Evolutionary conservation across 1,284 basidiomycete species (phyloP), one percentile per base, ranked within the genome.

Genomic region (Schizopora paradoxa): DNA sequence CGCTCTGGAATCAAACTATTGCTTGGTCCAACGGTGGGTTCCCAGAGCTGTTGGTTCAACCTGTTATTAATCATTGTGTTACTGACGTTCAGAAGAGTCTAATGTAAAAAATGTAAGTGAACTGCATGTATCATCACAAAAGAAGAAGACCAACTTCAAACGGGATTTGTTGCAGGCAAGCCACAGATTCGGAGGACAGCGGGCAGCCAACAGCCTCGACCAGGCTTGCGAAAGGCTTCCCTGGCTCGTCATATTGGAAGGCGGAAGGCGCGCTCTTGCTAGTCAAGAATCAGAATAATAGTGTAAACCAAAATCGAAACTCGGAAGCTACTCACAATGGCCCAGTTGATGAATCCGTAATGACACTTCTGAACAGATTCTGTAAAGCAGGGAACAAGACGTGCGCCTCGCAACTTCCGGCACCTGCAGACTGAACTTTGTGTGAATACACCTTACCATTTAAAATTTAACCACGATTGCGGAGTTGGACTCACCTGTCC

Each of bases 21-120:
- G 0, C 61, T 46, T 5, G 74, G 71, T 1, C 76, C 77, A 7
- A 78, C 65, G 0, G 73, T 55, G 0, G 77, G 77, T 51, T 81
- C 64, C 78, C 78, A 80, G 10, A 79, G 58, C 49, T 81, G 79
- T 1, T 49, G n/a, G 45, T 79, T 78, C 19, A 79, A 55, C 1
- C 69, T 72, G 1, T 59, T 49, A 0, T 29, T 45, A 6, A 74
- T 70, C 67, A 78, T 67, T 0, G 50, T 41, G 48, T 78, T 77
- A 38, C 69, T 74, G 43, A 68, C 65, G 42, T 66, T 67, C 42
- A 72, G 38, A 4, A 76, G 56, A 4, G 61, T 66, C 74, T 76
- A 33, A 11, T 34, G 21, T 19, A 16, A 40, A 6, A 4, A 26
- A 7, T 22, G 41, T 23, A 23, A 43, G 28, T 16, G 18, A 16